phyloP scores from a whole-genome alignment of 345 rosid genomes.

The Aquilaria yunnanensis region DNA sequence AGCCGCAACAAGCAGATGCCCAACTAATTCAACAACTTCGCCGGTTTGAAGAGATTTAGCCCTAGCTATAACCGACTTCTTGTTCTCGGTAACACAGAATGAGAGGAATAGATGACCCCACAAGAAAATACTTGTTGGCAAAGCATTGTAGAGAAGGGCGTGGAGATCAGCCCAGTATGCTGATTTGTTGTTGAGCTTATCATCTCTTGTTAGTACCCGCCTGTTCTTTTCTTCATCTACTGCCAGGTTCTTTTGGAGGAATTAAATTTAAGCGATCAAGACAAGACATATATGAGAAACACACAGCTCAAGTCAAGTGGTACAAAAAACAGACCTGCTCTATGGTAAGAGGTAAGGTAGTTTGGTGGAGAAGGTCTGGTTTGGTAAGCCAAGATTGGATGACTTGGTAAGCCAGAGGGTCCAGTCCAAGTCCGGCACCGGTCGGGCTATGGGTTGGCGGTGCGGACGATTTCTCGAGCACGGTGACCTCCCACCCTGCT shows the following conservation, averaged over 20 bases:
- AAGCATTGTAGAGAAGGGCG: slow-evolving; percentile 34
- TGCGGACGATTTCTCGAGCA: slow-evolving; percentile 50
- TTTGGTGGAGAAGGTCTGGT: slow-evolving; percentile 36
- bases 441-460: slow-evolving; percentile 72
- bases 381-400: slow-evolving; percentile 51
- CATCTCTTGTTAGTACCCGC: slow-evolving; percentile 50
- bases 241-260: slow-evolving; percentile 37
- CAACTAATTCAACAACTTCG: slow-evolving; percentile 39
- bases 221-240: slow-evolving; percentile 34
- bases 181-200: slow-evolving; percentile 59
- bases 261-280: too few relatives aligned
- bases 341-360: slow-evolving; percentile 45
- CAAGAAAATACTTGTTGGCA: slow-evolving; percentile 41
- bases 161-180: slow-evolving; percentile 83
- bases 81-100: slow-evolving; percentile 38
- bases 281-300: too few relatives aligned
- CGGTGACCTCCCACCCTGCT: slow-evolving; percentile 63
- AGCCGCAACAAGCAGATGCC: slow-evolving; percentile 71
- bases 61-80: slow-evolving; percentile 35
- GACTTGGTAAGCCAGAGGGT: slow-evolving; percentile 36
- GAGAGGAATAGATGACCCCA: slow-evolving; percentile 67
- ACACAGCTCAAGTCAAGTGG: too few relatives aligned
- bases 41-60: slow-evolving; percentile 39
- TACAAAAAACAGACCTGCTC: slow-evolving; percentile 37
- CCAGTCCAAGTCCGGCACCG: slow-evolving; percentile 77